Percentiles rank a stretch among this genome's conserved stretches.
Conservation (phyloP, 2,329 filamentous ascomycete genomes). For the Colletotrichum spinosum region DNA sequence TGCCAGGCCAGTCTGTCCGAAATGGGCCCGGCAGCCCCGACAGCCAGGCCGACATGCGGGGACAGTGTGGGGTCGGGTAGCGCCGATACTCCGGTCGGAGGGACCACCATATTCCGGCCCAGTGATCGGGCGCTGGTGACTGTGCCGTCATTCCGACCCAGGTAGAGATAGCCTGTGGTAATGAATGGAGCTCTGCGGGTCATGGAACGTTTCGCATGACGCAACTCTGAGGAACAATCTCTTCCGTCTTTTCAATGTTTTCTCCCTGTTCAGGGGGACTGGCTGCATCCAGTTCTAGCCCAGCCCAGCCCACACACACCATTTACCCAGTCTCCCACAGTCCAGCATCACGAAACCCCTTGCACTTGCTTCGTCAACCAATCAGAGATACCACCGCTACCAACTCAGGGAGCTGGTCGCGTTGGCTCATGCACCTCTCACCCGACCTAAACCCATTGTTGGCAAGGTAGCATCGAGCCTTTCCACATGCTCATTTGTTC, state of each 20-base stretch:
- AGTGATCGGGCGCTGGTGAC: conserved; percentile 34
- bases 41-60: background rate
- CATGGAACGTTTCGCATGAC: conserved; percentile 23
- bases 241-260: background rate
- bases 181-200: background rate
- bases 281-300: background rate
- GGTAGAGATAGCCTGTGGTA: background rate
- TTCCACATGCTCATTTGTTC: conserved; percentile 22
- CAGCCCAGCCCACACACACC: conserved; percentile 4
- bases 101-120: conserved; percentile 29
- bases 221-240: background rate
- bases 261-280: background rate
- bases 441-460: conserved; percentile 25
- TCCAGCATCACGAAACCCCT: conserved; percentile 26
- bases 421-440: conserved; percentile 18
- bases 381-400: conserved; percentile 2
- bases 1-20: conserved; percentile 20
- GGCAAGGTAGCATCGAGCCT: conserved; percentile 16
- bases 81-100: conserved; percentile 27
- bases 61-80: conserved; percentile 28
- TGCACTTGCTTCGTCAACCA: conserved; percentile 23
- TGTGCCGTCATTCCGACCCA: background rate
- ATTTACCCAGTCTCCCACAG: background rate
- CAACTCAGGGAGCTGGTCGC: conserved; percentile 18
- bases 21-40: conserved; percentile 25